Evolutionary conservation across 176 grass and related monocot genomes (phyloP).

Genomic region (Avena sativa): DNA sequence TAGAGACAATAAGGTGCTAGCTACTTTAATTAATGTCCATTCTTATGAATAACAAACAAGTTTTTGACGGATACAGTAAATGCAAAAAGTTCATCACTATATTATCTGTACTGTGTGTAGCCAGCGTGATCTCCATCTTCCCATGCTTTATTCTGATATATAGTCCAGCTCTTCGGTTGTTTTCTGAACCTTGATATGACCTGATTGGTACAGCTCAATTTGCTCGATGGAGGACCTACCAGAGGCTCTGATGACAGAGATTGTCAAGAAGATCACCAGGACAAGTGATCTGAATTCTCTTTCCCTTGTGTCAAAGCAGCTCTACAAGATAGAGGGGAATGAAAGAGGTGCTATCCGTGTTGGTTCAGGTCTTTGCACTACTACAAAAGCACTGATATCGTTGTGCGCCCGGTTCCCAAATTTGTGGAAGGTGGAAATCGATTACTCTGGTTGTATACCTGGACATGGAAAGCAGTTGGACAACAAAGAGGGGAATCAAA

Average conservation of each 20-base stretch:
- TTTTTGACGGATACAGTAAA: not conserved
- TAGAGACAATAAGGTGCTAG: too few relatives aligned
- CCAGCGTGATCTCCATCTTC: not conserved
- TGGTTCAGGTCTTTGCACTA: too few relatives aligned
- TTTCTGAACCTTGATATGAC: not conserved
- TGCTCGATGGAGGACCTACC: constrained; percentile 56
- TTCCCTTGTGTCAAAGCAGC: constrained; percentile 34
- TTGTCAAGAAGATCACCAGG: constrained; percentile 49
- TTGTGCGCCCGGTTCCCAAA: too few relatives aligned
- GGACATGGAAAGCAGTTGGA: too few relatives aligned
- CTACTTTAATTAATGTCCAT: not conserved
- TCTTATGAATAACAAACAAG: not conserved
- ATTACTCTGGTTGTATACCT: too few relatives aligned
- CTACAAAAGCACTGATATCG: too few relatives aligned
- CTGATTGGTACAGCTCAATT: not conserved
- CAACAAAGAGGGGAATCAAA: not conserved
- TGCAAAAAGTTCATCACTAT: not conserved
- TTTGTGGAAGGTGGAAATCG: too few relatives aligned
- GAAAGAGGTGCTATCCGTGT: too few relatives aligned
- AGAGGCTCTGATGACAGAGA: constrained; percentile 48
- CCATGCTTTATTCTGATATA: not conserved
- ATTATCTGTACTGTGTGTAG: not conserved
- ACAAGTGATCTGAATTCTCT: constrained; percentile 56
- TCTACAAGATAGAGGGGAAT: too few relatives aligned
- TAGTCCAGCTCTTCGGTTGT: not conserved